Base-by-base conservation (phyloP, 2,329 filamentous ascomycete species). In the Rhynchosporium graminicola region DNA sequence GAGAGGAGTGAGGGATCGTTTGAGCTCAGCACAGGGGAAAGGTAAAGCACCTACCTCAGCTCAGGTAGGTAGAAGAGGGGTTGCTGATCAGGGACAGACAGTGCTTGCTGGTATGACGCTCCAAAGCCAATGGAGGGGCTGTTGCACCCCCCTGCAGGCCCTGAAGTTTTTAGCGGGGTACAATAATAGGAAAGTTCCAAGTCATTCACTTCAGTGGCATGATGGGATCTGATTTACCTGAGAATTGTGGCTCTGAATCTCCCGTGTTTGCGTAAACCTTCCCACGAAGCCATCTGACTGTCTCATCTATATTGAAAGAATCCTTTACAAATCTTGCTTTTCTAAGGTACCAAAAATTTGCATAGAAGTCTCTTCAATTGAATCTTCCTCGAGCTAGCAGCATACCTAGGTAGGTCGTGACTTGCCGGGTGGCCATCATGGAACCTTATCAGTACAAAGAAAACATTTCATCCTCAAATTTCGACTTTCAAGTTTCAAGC, bases 91-190 rank as follows among this genome's bases (percentile, higher is more conserved):
- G 50, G 28, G 9, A 42, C 33, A 64, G 48, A 40, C 15, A 47
- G 47, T 36, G 48, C 46, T 36, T 36, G 33, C 9, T 36, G 33
- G 33, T 36, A 36, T 36, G 33, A 36, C 33, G 33, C 33, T 10
- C 33, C 5, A 31, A 28, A 26, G 13, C 46, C 45, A 50, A 60
- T 65, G 46, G 63, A 62, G 63, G 63, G 60, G 63, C 42, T 48
- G 8, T 10, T 12, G 20, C 15, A 15, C 5, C 12, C 28, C 20
- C 40, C 12, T 57, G 54, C 38, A 38, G 54, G 28, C 29, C 56
- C 45, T 54, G 51, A 4, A 20, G 20, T 40, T 54, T 54, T 38
- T 54, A 54, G 51, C 51, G 51, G 51, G 51, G 33, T 52, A 52
- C 51, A 29, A 1, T 1, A 1, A 20, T 20, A 20, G 20, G 20